These are phyloP conservation scores for Logfia minima DNA, from an alignment of 129 eudicot genomes.

Conservation along the genomic window DNA sequence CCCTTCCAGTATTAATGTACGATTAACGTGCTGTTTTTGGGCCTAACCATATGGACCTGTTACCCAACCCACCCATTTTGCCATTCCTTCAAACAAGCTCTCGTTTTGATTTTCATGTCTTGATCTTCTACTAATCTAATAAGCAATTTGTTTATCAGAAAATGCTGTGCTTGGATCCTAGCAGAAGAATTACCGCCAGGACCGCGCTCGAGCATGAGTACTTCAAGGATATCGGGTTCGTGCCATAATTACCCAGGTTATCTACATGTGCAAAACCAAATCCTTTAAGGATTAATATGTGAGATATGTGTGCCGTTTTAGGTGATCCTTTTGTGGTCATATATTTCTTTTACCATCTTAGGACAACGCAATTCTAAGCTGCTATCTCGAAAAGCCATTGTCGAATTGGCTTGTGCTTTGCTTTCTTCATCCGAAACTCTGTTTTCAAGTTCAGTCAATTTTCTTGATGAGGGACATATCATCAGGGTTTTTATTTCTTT, in stretches of 20 bases:
- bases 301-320: slow-evolving; percentile 51
- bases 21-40: not conserved
- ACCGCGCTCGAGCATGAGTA: slow-evolving; percentile 85
- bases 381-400: slow-evolving; percentile 45
- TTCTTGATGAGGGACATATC: slow-evolving; percentile 42
- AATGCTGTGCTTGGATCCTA: slow-evolving; percentile 92
- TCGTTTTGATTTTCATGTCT: not conserved
- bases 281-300: slow-evolving; percentile 37
- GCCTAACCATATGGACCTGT: not conserved
- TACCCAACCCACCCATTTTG: not conserved
- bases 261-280: slow-evolving; percentile 42
- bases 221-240: slow-evolving; percentile 78
- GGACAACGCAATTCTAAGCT: slow-evolving; percentile 30
- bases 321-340: slow-evolving; percentile 15
- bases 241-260: slow-evolving; percentile 49
- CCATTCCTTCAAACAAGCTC: not conserved
- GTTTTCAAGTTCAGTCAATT: slow-evolving; percentile 28
- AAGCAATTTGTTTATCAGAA: slow-evolving; percentile 46
- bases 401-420: slow-evolving; percentile 34
- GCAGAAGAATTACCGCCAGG: slow-evolving; percentile 84
- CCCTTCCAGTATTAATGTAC: not conserved
- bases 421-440: slow-evolving; percentile 17
- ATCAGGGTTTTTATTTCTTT: slow-evolving; percentile 23
- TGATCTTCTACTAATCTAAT: slow-evolving; percentile 11
- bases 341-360: slow-evolving; percentile 31